phyloP scores from a whole-genome alignment of 2,329 filamentous ascomycete genomes.

The Pseudophaeomoniella oleicola region DNA sequence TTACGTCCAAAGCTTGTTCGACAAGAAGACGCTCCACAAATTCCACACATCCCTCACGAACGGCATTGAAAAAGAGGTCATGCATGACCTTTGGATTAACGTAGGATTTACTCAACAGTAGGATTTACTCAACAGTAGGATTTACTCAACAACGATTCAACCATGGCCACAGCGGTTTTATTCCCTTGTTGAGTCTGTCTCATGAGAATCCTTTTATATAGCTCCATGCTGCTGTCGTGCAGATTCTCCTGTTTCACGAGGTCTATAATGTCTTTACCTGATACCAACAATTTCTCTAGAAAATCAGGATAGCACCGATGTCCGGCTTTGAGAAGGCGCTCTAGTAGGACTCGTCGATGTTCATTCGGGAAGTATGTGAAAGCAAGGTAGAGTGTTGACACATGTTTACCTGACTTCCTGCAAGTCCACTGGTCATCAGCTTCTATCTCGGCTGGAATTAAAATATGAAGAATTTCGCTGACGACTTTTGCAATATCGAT shows the following conservation, averaged over 20 bases:
- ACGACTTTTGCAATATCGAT: not conserved
- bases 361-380: not conserved
- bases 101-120: not conserved
- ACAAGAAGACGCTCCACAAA: not conserved
- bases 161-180: not conserved
- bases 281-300: not conserved
- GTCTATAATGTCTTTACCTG: not conserved
- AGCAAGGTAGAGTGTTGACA: not conserved
- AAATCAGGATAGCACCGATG: not conserved
- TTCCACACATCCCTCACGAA: not conserved
- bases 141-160: too few relatives aligned
- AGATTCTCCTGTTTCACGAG: not conserved
- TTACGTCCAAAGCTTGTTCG: not conserved
- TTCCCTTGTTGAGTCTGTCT: not conserved
- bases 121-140: too few relatives aligned
- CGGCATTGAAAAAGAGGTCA: not conserved
- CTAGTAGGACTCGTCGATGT: not conserved
- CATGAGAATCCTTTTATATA: not conserved
- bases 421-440: not conserved
- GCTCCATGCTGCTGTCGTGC: not conserved
- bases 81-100: not conserved
- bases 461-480: not conserved
- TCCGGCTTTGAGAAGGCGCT: not conserved
- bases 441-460: not conserved
- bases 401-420: not conserved